phyloP scores from a whole-genome alignment of 179 eudicot genomes.

The Beta macrorhiza region DNA sequence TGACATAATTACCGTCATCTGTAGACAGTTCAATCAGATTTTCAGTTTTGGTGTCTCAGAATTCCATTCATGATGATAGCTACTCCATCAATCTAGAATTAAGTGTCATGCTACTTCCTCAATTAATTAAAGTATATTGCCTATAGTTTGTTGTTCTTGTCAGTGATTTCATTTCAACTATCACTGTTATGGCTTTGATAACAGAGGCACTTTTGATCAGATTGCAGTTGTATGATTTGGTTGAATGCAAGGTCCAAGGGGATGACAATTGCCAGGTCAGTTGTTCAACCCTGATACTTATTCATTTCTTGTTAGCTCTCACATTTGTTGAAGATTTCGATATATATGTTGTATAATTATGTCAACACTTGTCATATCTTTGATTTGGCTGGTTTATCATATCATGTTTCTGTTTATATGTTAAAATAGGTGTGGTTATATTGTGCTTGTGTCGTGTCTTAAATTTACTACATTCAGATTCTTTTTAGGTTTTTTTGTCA shows the following conservation, averaged over 20 bases:
- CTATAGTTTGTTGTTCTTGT: constrained; percentile 22
- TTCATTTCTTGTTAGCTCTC: constrained; percentile 8
- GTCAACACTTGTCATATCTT: no score
- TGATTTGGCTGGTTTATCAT: no score
- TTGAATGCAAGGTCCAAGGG: constrained; percentile 84
- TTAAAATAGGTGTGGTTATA: no score
- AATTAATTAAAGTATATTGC: no score
- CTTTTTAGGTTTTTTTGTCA: no score
- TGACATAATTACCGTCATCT: no score
- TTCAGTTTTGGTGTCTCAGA: no score
- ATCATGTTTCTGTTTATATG: no score
- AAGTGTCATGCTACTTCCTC: no score
- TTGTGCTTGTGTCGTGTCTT: neutral
- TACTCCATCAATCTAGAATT: no score
- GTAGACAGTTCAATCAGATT: no score
- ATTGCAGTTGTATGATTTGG: constrained; percentile 78
- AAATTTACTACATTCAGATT: neutral
- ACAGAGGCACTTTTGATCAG: constrained; percentile 47
- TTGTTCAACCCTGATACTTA: constrained; percentile 21
- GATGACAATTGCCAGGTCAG: constrained; percentile 96
- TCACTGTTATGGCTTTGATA: constrained; percentile 24
- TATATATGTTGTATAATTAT: neutral
- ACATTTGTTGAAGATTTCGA: neutral
- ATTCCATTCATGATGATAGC: no score
- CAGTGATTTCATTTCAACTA: constrained; percentile 13